phyloP scores from a whole-genome alignment of 352 stramenopile species.

The Peronosclerospora sorghi region DNA sequence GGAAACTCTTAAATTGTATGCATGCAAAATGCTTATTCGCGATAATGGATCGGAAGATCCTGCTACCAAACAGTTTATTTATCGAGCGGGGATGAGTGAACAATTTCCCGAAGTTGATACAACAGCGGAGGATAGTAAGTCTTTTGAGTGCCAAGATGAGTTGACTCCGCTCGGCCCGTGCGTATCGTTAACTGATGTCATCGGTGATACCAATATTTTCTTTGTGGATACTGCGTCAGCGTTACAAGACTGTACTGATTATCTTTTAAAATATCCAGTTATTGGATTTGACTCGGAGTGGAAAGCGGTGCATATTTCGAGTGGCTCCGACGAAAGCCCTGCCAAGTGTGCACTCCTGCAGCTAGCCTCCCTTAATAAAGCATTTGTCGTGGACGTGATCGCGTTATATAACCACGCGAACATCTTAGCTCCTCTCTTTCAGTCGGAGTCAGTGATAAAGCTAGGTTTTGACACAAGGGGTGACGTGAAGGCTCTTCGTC shows the following conservation, averaged over 20 bases:
- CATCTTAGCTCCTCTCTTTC: conserved; percentile 33
- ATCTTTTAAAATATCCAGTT: conserved; percentile 30
- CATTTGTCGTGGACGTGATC: conserved; percentile 62
- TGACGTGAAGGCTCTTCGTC: conserved; percentile 45
- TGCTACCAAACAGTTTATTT: conserved; percentile 48
- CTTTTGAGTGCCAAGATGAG: conserved; percentile 32
- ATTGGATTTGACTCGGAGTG: conserved; percentile 78
- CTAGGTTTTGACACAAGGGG: conserved; percentile 60
- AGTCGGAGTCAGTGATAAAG: conserved; percentile 40
- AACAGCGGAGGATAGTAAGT: conserved; percentile 10
- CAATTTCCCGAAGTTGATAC: conserved; percentile 44
- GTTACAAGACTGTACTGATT: conserved; percentile 23
- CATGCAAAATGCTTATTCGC: conserved; percentile 44
- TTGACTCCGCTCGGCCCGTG: conserved; percentile 27
- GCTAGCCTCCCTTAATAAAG: conserved; percentile 41
- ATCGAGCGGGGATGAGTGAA: conserved; percentile 20
- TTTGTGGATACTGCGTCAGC: conserved; percentile 44
- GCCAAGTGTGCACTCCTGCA: conserved; percentile 54
- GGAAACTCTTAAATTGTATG: conserved; percentile 29
- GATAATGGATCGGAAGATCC: conserved; percentile 26
- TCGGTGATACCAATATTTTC: conserved; percentile 32
- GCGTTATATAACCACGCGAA: conserved; percentile 22
- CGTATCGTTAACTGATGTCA: conserved; percentile 32
- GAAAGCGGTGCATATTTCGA: conserved; percentile 42
- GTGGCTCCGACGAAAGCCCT: conserved; percentile 2